phyloP scores from a whole-genome alignment of 768 basidiomycete species.

The Hericium coralloides region DNA sequence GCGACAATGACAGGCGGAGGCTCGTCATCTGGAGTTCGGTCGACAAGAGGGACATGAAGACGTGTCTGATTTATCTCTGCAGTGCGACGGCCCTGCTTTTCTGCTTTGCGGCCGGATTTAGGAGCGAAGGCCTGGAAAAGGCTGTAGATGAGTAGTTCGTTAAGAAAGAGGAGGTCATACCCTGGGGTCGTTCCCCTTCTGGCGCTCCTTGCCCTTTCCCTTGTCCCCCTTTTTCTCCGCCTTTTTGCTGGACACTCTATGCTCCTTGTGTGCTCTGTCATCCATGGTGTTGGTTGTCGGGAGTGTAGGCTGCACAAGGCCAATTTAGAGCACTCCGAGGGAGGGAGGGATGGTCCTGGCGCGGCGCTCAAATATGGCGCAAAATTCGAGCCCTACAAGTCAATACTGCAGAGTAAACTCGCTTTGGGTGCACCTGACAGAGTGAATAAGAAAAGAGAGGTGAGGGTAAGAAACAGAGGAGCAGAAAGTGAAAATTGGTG shows the following conservation, averaged over 20 bases:
- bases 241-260: conserved; percentile 65
- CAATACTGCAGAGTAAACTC: no score
- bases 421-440: no score
- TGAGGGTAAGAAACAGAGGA: no score
- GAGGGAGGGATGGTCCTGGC: no score
- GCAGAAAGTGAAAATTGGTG: not conserved
- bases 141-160: not conserved
- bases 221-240: conserved; percentile 56
- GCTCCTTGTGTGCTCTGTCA: conserved; percentile 73
- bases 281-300: conserved; percentile 24
- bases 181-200: conserved; percentile 85
- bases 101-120: conserved; percentile 82
- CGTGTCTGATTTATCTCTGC: conserved; percentile 92
- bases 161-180: conserved; percentile 26
- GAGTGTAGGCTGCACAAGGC: not conserved
- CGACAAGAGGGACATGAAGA: conserved; percentile 91
- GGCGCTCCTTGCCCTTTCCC: conserved; percentile 54
- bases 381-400: no score
- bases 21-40: conserved; percentile 84
- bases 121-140: conserved; percentile 77
- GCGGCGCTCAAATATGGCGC: no score
- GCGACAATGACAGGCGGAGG: conserved; percentile 94
- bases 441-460: no score
- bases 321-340: not conserved
- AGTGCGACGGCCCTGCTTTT: conserved; percentile 81